phyloP scores from a whole-genome alignment of 768 basidiomycete species.

The Boletellus ananas region DNA sequence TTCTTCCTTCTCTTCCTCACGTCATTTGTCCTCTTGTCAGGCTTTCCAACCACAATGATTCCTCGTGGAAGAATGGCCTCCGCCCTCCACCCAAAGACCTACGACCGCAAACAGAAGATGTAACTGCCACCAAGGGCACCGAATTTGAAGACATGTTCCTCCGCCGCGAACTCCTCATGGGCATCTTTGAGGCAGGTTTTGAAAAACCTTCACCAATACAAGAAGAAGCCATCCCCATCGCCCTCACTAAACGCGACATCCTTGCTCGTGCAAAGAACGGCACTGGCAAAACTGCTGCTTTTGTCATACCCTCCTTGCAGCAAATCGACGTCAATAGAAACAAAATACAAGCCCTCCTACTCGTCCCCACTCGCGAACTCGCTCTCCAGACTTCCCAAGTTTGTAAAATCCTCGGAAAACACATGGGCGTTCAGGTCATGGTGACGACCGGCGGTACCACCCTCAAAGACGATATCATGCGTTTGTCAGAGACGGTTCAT shows the following conservation, averaged over 20 bases:
- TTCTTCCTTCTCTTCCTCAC: slow-evolving; percentile 2
- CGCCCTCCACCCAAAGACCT: slow-evolving; percentile 85
- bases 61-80: slow-evolving; percentile 72
- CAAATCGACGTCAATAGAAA: slow-evolving; percentile 78
- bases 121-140: slow-evolving; percentile 86
- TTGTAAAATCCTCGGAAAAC: slow-evolving; percentile 94
- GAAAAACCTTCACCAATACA: slow-evolving; percentile 97
- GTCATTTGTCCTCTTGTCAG: slow-evolving; percentile 12
- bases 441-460: slow-evolving; percentile 98
- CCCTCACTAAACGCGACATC: slow-evolving; percentile 89
- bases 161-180: slow-evolving; percentile 95
- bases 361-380: slow-evolving; percentile 98
- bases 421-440: slow-evolving; percentile 96
- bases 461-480: slow-evolving; percentile 95
- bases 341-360: slow-evolving; percentile 94
- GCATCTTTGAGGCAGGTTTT: slow-evolving; percentile 98
- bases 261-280: slow-evolving; percentile 96
- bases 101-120: slow-evolving; percentile 97
- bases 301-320: slow-evolving; percentile 95
- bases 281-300: slow-evolving; percentile 97
- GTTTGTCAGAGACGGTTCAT: slow-evolving; percentile 85
- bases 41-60: slow-evolving; percentile 28
- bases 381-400: slow-evolving; percentile 99
- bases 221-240: slow-evolving; percentile 97
- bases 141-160: slow-evolving; percentile 96